Percentiles rank a stretch among this genome's conserved stretches.
phyloP scores from a whole-genome alignment of 2,329 filamentous ascomycete genomes.

The Diaporthe velutina region DNA sequence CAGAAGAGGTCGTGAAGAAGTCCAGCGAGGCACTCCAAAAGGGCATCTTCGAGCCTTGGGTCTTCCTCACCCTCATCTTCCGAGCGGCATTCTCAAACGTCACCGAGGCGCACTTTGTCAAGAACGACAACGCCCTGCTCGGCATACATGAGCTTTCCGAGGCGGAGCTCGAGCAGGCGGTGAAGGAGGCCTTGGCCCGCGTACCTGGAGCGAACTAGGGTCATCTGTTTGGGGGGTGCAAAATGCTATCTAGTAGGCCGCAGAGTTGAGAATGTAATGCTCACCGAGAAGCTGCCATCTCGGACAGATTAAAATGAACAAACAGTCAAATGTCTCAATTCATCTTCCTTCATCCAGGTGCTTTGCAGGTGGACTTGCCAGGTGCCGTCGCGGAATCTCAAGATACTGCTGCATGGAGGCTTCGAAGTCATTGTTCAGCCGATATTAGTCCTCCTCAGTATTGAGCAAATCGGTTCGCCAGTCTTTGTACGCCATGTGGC shows the following conservation, averaged over 20 bases:
- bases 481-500: neutral
- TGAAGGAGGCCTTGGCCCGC: constrained; percentile 11
- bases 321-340: neutral
- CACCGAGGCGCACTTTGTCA: constrained; percentile 5
- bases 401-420: neutral
- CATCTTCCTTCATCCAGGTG: neutral
- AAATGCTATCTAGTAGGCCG: too few species aligned
- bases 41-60: neutral
- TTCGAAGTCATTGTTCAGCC: neutral
- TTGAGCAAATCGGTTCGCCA: neutral
- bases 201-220: constrained; percentile 21
- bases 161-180: constrained; percentile 23
- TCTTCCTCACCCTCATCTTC: constrained; percentile 7
- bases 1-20: constrained; percentile 9
- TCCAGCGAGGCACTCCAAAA: constrained; percentile 23
- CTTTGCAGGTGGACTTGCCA: neutral
- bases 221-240: neutral
- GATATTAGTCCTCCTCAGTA: too few species aligned
- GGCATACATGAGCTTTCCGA: constrained; percentile 26
- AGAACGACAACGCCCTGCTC: constrained; percentile 34
- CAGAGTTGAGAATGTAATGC: neutral
- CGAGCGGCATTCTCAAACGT: constrained; percentile 20
- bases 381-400: too few species aligned
- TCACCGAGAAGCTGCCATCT: neutral
- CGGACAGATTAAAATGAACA: neutral